Base-by-base conservation (phyloP, 2,329 filamentous ascomycete genomes). In the Rugonectria rugulosa region DNA sequence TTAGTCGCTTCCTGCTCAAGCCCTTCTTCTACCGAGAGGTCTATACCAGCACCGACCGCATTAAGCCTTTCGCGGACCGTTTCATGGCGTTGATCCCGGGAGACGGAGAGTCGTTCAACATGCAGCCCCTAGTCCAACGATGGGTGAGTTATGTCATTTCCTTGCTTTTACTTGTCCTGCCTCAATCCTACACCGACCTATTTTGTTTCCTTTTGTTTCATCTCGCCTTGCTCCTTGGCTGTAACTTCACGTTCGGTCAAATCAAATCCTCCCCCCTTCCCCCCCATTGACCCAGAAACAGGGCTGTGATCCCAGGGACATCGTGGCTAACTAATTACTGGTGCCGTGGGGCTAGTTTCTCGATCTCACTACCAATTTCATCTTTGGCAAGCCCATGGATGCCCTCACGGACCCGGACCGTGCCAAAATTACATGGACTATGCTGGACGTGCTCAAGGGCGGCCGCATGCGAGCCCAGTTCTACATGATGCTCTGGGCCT, bases 11-110 rank as follows among this genome's bases (percentile, higher is more conserved):
- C 12, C 53, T 63, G 29, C 58, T 64, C 37, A 63, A 64, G 36
- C 59, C 60, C 0, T 64, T 63, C 42, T 64, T 64, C 17, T 57
- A 64, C 24, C 57, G 62, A 6, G 56, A 61, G 21, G 62, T 59
- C 3, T 64, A 63, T 38, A 50, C 56, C 31, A 62, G 57, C 36
- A 59, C 57, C 1, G 62, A 63, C 9, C 50, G 60, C 7, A 42
- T 63, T 19, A 51, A 54, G n/a, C 60, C 59, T 3, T 63, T 62
- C 23, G 58, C 54, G 1, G 58, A 62, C 11, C 46, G 38, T 6
- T 34, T 61, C n/a, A 21, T 59, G 41, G 11, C 36, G 8, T 26
- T 61, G 20, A 29, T 61, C 29, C 59, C 56, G 12, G 54, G 57
- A 9, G 59, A 61, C 20, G 59, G 59, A 8, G 59, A 56, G 14